Conservation (phyloP, 306 rosid species). For the Vigna mungo region DNA sequence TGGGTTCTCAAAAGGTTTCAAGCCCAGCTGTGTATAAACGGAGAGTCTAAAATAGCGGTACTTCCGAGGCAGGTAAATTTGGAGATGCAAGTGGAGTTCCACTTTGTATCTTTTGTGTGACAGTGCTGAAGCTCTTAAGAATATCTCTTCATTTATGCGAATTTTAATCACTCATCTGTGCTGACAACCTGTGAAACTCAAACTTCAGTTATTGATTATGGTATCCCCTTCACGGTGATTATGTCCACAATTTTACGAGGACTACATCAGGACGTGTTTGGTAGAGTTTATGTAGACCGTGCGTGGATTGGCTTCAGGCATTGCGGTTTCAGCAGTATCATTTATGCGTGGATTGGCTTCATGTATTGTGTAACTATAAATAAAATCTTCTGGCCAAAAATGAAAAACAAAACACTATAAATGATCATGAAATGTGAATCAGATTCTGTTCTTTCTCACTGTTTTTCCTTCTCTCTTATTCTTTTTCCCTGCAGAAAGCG, state of each 20-base stretch:
- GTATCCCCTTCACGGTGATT: constrained; percentile 37
- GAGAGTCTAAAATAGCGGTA: constrained; percentile 27
- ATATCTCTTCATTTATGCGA: constrained; percentile 29
- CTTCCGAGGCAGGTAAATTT: constrained; percentile 33
- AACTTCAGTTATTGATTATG: constrained; percentile 32
- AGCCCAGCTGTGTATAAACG: constrained; percentile 43
- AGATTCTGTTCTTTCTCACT: constrained; percentile 28
- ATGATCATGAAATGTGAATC: constrained; percentile 19
- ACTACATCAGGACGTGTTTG: constrained; percentile 35
- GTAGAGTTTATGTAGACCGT: constrained; percentile 42
- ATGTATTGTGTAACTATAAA: constrained; percentile 45
- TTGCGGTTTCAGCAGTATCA: constrained; percentile 43
- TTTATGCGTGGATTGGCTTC: constrained; percentile 46
- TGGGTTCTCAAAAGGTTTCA: constrained; percentile 56
- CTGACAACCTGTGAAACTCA: constrained; percentile 39
- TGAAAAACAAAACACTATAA: neutral
- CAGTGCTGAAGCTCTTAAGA: constrained; percentile 36
- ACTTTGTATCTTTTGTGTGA: constrained; percentile 23
- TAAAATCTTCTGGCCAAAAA: constrained; percentile 15
- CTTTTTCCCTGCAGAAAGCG: constrained; percentile 1
- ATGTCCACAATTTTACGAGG: constrained; percentile 14
- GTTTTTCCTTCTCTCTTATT: neutral
- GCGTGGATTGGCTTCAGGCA: constrained; percentile 47
- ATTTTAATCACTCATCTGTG: constrained; percentile 34
- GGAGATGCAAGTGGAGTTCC: constrained; percentile 31